phyloP scores from a whole-genome alignment of 2,329 filamentous ascomycete species.

The Nemania sp. region DNA sequence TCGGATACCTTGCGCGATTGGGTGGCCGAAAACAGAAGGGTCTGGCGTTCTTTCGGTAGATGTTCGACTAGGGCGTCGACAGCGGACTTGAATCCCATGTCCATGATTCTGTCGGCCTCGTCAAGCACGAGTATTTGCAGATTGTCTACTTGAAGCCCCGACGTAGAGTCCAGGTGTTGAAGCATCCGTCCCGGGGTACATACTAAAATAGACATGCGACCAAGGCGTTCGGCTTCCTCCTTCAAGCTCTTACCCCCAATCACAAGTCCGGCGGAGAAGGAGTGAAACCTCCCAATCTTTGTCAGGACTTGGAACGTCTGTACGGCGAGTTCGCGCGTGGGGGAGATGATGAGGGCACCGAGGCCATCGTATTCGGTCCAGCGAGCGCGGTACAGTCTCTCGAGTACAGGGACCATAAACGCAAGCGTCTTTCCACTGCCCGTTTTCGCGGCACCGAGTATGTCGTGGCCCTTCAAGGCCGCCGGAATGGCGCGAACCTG shows the following conservation, averaged over 20 bases:
- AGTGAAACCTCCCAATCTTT: slow-evolving; percentile 86
- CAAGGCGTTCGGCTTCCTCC: slow-evolving; percentile 82
- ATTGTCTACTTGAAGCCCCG: slow-evolving; percentile 86
- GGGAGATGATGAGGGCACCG: slow-evolving; percentile 89
- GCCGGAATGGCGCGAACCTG: slow-evolving; percentile 87
- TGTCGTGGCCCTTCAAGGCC: slow-evolving; percentile 70
- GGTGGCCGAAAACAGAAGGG: slow-evolving; percentile 92
- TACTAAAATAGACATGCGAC: slow-evolving; percentile 95
- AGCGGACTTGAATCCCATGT: slow-evolving; percentile 92
- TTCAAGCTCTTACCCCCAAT: slow-evolving; percentile 91
- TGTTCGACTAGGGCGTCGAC: slow-evolving; percentile 94
- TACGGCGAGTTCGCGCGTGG: slow-evolving; percentile 88
- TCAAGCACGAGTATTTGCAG: slow-evolving; percentile 92
- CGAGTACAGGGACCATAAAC: slow-evolving; percentile 88
- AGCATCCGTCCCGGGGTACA: slow-evolving; percentile 94
- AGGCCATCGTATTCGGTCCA: slow-evolving; percentile 92
- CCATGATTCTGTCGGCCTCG: slow-evolving; percentile 94
- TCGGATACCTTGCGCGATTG: slow-evolving; percentile 95
- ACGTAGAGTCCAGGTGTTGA: slow-evolving; percentile 94
- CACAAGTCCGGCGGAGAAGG: slow-evolving; percentile 88
- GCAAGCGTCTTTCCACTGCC: slow-evolving; percentile 94
- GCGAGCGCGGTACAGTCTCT: slow-evolving; percentile 86
- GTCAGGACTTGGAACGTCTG: slow-evolving; percentile 95
- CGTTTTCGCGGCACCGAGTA: slow-evolving; percentile 93
- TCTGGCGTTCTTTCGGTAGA: slow-evolving; percentile 83